A percentile compares a stretch with the other conserved stretches of the same genome.
These are phyloP conservation scores for Stylonectria norvegica DNA, from an alignment of 2,329 filamentous ascomycete species.

Conservation along the genomic window DNA sequence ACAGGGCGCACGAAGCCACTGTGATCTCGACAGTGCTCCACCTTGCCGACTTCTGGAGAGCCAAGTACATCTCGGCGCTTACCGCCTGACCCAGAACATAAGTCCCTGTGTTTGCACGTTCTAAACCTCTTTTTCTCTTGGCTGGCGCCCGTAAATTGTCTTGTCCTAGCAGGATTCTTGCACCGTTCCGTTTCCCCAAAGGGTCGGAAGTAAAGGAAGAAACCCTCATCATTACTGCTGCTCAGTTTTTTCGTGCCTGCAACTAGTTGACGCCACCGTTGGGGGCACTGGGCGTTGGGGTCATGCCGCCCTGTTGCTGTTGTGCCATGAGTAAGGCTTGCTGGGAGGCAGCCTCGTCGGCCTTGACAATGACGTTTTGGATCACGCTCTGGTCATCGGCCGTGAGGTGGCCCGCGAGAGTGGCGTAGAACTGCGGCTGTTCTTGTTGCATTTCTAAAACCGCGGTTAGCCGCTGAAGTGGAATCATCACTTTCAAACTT, in stretches of 20 bases:
- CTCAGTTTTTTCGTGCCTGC: not conserved
- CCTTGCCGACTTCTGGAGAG: not conserved
- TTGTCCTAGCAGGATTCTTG: slow-evolving; percentile 8
- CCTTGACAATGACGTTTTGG: slow-evolving; percentile 70
- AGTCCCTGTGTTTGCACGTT: slow-evolving; percentile 26
- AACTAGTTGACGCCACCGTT: slow-evolving; percentile 27
- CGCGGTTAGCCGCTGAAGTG: not conserved
- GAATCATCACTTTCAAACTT: slow-evolving; percentile 40
- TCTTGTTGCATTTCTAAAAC: slow-evolving; percentile 76
- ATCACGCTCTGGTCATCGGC: slow-evolving; percentile 79
- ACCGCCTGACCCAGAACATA: not conserved
- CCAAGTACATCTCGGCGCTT: not conserved
- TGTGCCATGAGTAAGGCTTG: slow-evolving; percentile 27
- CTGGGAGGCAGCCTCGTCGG: slow-evolving; percentile 41
- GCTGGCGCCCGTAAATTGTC: slow-evolving; percentile 22
- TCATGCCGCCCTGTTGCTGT: slow-evolving; percentile 26
- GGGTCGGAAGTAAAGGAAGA: not conserved
- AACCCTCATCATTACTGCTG: not conserved
- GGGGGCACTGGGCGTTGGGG: slow-evolving; percentile 15
- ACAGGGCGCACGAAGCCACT: not conserved
- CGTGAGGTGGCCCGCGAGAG: slow-evolving; percentile 72
- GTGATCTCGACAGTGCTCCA: not conserved
- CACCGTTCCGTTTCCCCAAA: not conserved
- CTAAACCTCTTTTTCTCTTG: slow-evolving; percentile 29
- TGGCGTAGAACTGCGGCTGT: slow-evolving; percentile 84